Conservation (phyloP, 1,139 yeast genomes). For the Candida buenavistaensis region DNA sequence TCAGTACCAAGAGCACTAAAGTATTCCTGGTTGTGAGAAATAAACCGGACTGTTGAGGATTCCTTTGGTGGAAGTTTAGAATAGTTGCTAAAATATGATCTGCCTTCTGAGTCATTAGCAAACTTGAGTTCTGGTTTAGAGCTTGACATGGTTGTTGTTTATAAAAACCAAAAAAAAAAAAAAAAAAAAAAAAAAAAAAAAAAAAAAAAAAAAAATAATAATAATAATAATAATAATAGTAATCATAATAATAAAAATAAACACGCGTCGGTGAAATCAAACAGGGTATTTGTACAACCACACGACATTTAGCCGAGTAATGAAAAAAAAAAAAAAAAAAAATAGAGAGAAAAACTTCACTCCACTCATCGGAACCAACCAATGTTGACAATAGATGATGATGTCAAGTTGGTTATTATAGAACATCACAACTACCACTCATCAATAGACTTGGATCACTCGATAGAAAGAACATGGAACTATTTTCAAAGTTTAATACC, state of each 20-base stretch:
- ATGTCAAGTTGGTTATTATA: conserved; percentile 11
- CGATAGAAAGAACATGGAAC: conserved; percentile 8
- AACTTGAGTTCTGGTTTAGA: conserved; percentile 74
- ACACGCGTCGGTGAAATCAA: too few species aligned
- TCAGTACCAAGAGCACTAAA: conserved; percentile 77
- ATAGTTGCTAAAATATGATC: conserved; percentile 62
- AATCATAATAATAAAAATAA: too few species aligned
- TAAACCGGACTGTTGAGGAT: conserved; percentile 56
- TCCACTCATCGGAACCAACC: too few species aligned
- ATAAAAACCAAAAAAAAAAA: not conserved
- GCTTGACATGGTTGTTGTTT: conserved; percentile 48
- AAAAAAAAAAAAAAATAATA: not conserved
- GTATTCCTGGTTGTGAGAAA: conserved; percentile 74
- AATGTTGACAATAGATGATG: conserved; percentile 11
- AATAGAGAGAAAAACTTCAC: too few species aligned
- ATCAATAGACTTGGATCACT: conserved; percentile 9
- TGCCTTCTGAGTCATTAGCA: conserved; percentile 61
- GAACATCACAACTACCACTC: conserved; percentile 13
- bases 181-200: not conserved
- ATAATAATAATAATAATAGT: too few species aligned
- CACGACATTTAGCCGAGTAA: too few species aligned
- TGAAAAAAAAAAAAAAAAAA: too few species aligned
- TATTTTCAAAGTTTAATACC: conserved; percentile 11
- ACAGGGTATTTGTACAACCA: not conserved
- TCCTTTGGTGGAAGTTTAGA: conserved; percentile 51